These are phyloP conservation scores for Blumeriella jaapii DNA, from an alignment of 2,329 filamentous ascomycete genomes.

Conservation along the genomic window DNA sequence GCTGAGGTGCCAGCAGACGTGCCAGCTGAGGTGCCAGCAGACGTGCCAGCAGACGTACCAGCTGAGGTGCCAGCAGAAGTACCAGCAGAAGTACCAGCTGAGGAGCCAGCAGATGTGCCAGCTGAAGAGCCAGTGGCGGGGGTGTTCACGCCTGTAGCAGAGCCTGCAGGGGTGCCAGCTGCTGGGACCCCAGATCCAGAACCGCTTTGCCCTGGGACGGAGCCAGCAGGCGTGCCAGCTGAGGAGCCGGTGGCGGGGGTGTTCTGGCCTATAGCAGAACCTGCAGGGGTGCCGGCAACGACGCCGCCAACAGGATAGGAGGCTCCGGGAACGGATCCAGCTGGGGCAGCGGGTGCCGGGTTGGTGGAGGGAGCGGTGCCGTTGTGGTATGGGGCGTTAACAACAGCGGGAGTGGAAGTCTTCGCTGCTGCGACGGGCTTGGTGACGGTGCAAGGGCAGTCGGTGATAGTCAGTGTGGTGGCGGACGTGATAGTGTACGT, in stretches of 20 bases:
- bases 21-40: neutral
- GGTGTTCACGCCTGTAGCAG: too few species aligned
- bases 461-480: constrained; percentile 4
- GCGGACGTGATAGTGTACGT: constrained; percentile 3
- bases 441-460: constrained; percentile 9
- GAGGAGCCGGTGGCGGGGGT: neutral
- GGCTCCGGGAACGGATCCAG: neutral
- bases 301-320: neutral
- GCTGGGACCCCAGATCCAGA: too few species aligned
- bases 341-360: neutral
- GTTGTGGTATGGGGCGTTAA: too few species aligned
- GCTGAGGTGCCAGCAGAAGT: neutral
- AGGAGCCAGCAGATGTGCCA: neutral
- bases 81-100: neutral
- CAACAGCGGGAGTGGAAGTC: too few species aligned
- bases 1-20: neutral
- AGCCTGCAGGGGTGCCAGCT: too few species aligned
- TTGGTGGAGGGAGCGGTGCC: too few species aligned
- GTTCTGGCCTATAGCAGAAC: too few species aligned
- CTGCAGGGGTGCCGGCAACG: neutral
- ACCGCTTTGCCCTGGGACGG: too few species aligned
- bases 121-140: neutral
- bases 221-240: neutral
- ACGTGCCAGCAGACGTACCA: neutral
- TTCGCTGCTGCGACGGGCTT: neutral